Base-by-base conservation (phyloP, 2,329 filamentous ascomycete species). In the Penicillium polonicum region DNA sequence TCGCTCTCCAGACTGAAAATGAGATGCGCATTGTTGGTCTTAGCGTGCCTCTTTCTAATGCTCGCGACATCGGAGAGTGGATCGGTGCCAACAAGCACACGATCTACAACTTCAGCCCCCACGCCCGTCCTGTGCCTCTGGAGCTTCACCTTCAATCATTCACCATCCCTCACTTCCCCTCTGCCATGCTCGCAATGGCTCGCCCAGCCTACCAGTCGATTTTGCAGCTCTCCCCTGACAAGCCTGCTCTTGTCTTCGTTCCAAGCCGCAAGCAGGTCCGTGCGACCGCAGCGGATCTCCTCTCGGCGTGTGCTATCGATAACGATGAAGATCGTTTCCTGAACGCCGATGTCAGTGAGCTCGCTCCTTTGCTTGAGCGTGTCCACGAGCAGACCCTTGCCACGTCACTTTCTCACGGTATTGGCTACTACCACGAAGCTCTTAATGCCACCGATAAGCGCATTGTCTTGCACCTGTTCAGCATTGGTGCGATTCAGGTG, bases 131-230 rank as follows among this genome's bases (percentile, higher is more conserved):
- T 1, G 86, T 97, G 19, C 92, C 93, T 23, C 80, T 99, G 33
- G 93, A 97, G 73, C 84, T 99, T 57, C 92, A 97, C 72, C 89
- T 99, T 48, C 94, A 99, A 75, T 93, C 92, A 1, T 99, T 94
- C 78, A 90, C 88, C 29, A 96, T 96, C 59, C 92, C 95, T 46
- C 95, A 99, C 72, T 97, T 96, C 79, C 95, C 94, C 4, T 97
- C 94, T 12, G 83, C 99, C 41, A 99, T 99, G 94, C 84, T 99
- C 65, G 92, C 94, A 15, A 99, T 99, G 94, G 91, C 92, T 17
- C 93, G 95, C 74, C 95, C 95, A 21, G 88, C 91, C 1, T 97
- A 97, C 73, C 81, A 91, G 59, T 90, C 93, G 2, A 90, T 99
- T 65, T 85, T 91, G 3, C 91, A 96, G 68, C 85, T 96, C 73